Conservation (phyloP, 2,329 filamentous ascomycete genomes). For the Hypoxylon sp. region DNA sequence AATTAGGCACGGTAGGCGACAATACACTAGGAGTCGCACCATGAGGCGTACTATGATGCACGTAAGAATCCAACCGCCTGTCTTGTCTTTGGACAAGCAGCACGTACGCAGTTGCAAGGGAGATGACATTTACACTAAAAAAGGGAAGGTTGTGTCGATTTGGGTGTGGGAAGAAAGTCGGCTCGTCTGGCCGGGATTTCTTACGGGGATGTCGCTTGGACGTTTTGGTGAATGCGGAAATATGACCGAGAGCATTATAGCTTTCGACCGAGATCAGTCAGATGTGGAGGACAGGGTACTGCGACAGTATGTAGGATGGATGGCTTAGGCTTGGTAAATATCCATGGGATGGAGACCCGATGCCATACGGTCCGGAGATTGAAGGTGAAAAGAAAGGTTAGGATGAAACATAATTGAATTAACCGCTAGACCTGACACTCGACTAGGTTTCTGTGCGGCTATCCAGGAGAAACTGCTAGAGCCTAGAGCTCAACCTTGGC, state of each 20-base stretch:
- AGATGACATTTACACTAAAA: constrained; percentile 22
- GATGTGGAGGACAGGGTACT: constrained; percentile 28
- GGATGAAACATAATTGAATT: constrained; percentile 40
- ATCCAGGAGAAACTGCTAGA: constrained; percentile 19
- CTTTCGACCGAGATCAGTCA: constrained; percentile 36
- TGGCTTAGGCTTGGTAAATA: constrained; percentile 34
- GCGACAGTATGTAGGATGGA: constrained; percentile 37
- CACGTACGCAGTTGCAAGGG: constrained; percentile 4
- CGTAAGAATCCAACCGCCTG: constrained; percentile 36
- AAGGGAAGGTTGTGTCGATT: constrained; percentile 43
- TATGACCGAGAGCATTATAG: constrained; percentile 42
- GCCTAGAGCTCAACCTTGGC: constrained; percentile 27
- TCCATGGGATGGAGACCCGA: constrained; percentile 26
- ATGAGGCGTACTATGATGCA: constrained; percentile 38
- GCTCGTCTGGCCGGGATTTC: constrained; percentile 37
- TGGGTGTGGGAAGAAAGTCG: constrained; percentile 35
- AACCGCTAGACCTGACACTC: constrained; percentile 33
- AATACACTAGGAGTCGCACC: constrained; percentile 33
- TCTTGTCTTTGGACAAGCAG: constrained; percentile 25
- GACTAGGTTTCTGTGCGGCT: constrained; percentile 35
- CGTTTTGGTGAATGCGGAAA: constrained; percentile 40
- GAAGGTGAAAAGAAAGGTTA: constrained; percentile 28
- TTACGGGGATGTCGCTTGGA: constrained; percentile 39
- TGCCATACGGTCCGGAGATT: constrained; percentile 22
- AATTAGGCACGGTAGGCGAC: constrained; percentile 20